Base-by-base conservation (phyloP, 371 early-diverging fungal species). In the Haplosporangium sp. region DNA sequence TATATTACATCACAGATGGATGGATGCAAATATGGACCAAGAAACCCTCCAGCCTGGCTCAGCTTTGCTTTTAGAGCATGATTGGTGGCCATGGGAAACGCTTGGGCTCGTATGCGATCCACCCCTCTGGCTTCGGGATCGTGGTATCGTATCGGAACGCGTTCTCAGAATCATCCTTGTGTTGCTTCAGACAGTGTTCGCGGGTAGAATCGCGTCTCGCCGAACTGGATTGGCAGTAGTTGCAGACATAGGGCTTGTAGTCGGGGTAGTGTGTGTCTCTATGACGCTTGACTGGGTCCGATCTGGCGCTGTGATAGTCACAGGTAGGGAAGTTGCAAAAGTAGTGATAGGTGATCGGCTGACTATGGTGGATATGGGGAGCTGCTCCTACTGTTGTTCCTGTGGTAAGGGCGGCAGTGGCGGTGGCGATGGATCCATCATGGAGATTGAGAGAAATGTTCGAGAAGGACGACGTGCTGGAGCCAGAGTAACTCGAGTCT, bases 41-140 rank as follows among this genome's bases (percentile, higher is more conserved):
- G n/a, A n/a, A n/a, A n/a, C n/a, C n/a, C n/a, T n/a, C n/a, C n/a
- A n/a, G n/a, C n/a, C n/a, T n/a, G n/a, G n/a, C n/a, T n/a, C n/a
- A n/a, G n/a, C n/a, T n/a, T n/a, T n/a, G n/a, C n/a, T n/a, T n/a
- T 76, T 71, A 79, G 13, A 41, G 46, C 69, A 79, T 72, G 66
- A 79, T 65, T 38, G 73, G 80, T 40, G 80, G 80, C 80, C 80
- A 79, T 4, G 80, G 80, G 8, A 65, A 48, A 21, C 80, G 73
- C 69, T 73, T 79, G 41, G 80, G 80, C 55, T 79, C 80, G 40
- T 79, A 79, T 6, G 73, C 73, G 20, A 79, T 79, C 80, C 80
- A 79, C 5, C 80, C 80, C 18, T 79, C 80, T 4, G 80, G 80
- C 59, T 79, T 79, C 4, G 80, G 80, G 10, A 79, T 62, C 4